Base-by-base conservation (phyloP, 176 grass and related monocot species). In the Thinopyrum elongatum region DNA sequence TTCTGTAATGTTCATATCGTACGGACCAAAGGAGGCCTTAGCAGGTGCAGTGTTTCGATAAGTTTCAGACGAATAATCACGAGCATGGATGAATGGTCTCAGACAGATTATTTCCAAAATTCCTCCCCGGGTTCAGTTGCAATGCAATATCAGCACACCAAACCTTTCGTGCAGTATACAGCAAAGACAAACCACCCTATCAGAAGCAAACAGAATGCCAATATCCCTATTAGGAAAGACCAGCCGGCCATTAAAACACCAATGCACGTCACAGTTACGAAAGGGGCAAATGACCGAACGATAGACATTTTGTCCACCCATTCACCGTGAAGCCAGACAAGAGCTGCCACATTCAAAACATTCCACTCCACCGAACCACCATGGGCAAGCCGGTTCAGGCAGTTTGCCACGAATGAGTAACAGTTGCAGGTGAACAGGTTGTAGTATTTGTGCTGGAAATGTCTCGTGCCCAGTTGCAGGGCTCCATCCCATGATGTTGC, bases 371-470 rank as follows among this genome's bases (percentile, higher is more conserved):
- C 17, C 7, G 90, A 92, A 6, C 90, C 93, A 28, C 71, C 61
- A 31, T 95, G 88, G 11, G 96, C 93, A 23, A 95, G 84, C 31
- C 70, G 53, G 61, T 95, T 98, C 69, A 98, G 76, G 80, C 91
- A 98, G 87, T 68, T 91, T 19, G 91, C 86, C 30, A 92, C 93
- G 60, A 98, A 98, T 1, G 90, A 95, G 80, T 94, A 82, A 26
- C 93, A 94, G 29, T 98, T 98, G 84, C 96, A 98, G 16, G 90
- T 94, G 71, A 98, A 98, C 62, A 98, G 86, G 47, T 98, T 95
- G 75, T 98, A 95, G 75, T 72, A 98, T 76, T 95, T 98, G 84
- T 94, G 93, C 81, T 92, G 88, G 74, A 98, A 98, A 47, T 82
- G 81, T 26, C 93, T 92, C 88, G 85, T 94, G 86, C 93, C 80